A percentile compares a stretch with the other conserved stretches of the same genome.
Evolutionary conservation across 768 basidiomycete species (phyloP).

Genomic region (Lactifluus subvellereus): DNA sequence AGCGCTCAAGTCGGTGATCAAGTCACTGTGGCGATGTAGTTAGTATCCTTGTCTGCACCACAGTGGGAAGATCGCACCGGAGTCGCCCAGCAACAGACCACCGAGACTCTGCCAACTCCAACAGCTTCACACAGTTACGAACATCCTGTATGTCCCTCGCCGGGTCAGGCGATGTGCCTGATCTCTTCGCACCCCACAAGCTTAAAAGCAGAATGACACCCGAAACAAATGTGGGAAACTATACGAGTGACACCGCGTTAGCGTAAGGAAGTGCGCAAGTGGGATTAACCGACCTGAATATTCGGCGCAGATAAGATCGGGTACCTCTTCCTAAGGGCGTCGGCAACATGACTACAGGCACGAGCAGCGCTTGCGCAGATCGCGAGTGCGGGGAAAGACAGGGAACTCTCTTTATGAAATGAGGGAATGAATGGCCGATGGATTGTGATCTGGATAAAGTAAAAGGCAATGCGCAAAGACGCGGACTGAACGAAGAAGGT

Average conservation of each 20-base stretch:
- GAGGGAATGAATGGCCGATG: constrained; percentile 48
- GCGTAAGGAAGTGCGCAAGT: neutral
- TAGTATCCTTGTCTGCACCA: neutral
- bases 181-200: constrained; percentile 47
- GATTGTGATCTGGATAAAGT: constrained; percentile 41
- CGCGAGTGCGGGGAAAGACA: constrained; percentile 43
- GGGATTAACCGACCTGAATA: constrained; percentile 4
- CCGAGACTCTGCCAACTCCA: constrained; percentile 20
- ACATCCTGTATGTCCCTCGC: constrained; percentile 47
- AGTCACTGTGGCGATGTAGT: constrained; percentile 7
- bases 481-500: constrained; percentile 38
- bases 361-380: constrained; percentile 50
- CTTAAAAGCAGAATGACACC: constrained; percentile 51
- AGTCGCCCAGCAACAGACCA: constrained; percentile 23
- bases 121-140: constrained; percentile 40
- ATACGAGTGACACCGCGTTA: constrained; percentile 16
- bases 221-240: constrained; percentile 39
- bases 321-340: constrained; percentile 29
- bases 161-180: constrained; percentile 38
- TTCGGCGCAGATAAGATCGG: constrained; percentile 22
- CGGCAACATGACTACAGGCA: constrained; percentile 41
- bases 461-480: constrained; percentile 36
- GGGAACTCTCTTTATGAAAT: constrained; percentile 28
- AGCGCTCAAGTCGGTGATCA: constrained; percentile 12
- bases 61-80: constrained; percentile 1